Evolutionary conservation across 768 basidiomycete genomes (phyloP).

Genomic region (Termitomyces sp.): DNA sequence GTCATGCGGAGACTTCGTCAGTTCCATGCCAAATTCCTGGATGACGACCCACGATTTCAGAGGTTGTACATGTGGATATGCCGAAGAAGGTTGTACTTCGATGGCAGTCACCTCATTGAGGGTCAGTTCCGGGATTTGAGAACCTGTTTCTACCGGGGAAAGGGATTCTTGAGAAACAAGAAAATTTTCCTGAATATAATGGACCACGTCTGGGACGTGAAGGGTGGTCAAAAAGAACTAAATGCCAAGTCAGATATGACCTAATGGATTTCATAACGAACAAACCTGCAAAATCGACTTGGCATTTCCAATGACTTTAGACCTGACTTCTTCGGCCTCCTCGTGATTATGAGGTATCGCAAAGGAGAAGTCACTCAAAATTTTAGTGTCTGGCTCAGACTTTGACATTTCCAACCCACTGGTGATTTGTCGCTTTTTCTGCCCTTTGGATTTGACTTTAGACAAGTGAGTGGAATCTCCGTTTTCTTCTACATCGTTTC

Average conservation of each 20-base stretch:
- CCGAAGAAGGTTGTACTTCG: slow-evolving; percentile 14
- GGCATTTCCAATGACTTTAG: slow-evolving; percentile 11
- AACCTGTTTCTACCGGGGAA: background rate
- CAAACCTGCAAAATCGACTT: slow-evolving; percentile 18
- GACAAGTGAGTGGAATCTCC: background rate
- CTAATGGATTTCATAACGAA: background rate
- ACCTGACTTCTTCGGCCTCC: slow-evolving; percentile 8
- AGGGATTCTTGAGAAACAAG: slow-evolving; percentile 6
- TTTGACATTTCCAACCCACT: background rate
- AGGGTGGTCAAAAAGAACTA: slow-evolving; percentile 18
- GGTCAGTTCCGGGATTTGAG: background rate
- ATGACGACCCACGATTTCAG: slow-evolving; percentile 42
- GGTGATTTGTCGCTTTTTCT: background rate
- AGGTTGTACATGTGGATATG: slow-evolving; percentile 48
- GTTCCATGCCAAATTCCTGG: background rate
- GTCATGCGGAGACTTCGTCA: background rate
- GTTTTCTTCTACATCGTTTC: background rate
- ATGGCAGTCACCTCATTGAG: background rate
- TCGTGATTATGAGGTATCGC: slow-evolving; percentile 1
- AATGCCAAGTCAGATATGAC: background rate
- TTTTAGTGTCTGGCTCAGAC: slow-evolving; percentile 8
- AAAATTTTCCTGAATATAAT: slow-evolving; percentile 14
- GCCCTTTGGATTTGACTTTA: slow-evolving; percentile 1
- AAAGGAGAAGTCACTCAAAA: slow-evolving; percentile 9
- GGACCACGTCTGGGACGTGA: slow-evolving; percentile 9